Base-by-base conservation (phyloP, 108 stramenopile species). In the Nitzschia sp. region DNA sequence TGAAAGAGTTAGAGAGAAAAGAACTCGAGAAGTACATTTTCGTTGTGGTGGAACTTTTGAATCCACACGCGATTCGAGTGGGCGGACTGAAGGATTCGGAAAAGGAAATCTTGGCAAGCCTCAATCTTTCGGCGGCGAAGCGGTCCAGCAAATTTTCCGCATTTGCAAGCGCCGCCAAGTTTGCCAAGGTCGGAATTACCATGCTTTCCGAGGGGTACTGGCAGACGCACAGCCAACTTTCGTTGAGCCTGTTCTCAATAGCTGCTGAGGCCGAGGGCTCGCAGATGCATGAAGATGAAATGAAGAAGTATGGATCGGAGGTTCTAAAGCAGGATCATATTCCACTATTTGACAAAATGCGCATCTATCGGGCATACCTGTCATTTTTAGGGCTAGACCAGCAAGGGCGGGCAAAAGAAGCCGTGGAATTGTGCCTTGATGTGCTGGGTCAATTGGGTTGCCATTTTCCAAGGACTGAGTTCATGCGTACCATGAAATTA, bases 381-480 rank as follows among this genome's bases (percentile, higher is more conserved):
- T 23, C 23, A 64, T 31, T 26, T 17, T 9, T 30, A 27, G 63
- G 23, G 2, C 23, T 28, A 11, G 21, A 28, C 13, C 2, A 29
- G 21, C 22, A 28, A 38, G 26, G 21, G 3, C 9, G 48, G 19
- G 48, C 19, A 22, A 50, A 50, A 5, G 55, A 57, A 30, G 46
- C 45, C 28, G 25, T 64, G 16, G 63, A 46, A 3, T 27, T 64
- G 25, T 47, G 45, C 15, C 46, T 64, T 26, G 63, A 46, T 9
- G 63, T 48, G 26, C 46, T 64, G 45, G 16, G 48, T 17, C 35
- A 64, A 28, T 21, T 64, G 15, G 63, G 63, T 64, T 36, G 34
- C 21, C 13, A 35, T 16, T 61, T 61, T 23, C 59, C 59, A 16
- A 61, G 15, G 59, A 9, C 22, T 16, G 36, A 36, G 11, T 48